Conservation (phyloP, 2,329 filamentous ascomycete species). For the Juglanconis oblonga region DNA sequence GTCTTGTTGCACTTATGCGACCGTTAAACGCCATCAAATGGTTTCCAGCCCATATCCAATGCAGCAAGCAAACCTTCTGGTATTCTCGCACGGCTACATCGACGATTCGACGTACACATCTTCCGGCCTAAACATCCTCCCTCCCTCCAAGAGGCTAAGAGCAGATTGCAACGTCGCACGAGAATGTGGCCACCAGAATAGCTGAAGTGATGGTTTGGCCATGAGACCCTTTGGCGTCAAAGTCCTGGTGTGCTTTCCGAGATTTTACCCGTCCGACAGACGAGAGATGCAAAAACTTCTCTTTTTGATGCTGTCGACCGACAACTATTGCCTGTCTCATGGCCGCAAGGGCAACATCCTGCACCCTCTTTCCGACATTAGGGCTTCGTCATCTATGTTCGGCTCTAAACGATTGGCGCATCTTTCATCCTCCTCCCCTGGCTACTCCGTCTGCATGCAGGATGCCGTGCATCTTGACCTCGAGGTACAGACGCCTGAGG, state of each 20-base stretch:
- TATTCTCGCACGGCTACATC: neutral
- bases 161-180: neutral
- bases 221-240: neutral
- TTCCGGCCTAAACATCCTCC: no score
- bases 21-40: neutral
- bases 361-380: neutral
- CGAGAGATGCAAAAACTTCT: neutral
- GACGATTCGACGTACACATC: neutral
- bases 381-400: neutral
- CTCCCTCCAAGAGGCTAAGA: neutral
- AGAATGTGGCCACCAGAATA: neutral
- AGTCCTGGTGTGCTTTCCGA: neutral
- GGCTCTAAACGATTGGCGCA: neutral
- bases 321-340: neutral
- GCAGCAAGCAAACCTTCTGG: neutral
- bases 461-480: neutral
- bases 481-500: slow-evolving; percentile 1
- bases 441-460: neutral
- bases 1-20: no score
- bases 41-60: neutral
- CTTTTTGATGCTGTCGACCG: neutral
- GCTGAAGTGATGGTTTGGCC: neutral
- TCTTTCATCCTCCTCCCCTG: neutral
- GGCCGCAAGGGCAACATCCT: neutral
- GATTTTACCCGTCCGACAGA: neutral